Base-by-base conservation (phyloP, 2,329 filamentous ascomycete genomes). In the Fusarium torreyae region DNA sequence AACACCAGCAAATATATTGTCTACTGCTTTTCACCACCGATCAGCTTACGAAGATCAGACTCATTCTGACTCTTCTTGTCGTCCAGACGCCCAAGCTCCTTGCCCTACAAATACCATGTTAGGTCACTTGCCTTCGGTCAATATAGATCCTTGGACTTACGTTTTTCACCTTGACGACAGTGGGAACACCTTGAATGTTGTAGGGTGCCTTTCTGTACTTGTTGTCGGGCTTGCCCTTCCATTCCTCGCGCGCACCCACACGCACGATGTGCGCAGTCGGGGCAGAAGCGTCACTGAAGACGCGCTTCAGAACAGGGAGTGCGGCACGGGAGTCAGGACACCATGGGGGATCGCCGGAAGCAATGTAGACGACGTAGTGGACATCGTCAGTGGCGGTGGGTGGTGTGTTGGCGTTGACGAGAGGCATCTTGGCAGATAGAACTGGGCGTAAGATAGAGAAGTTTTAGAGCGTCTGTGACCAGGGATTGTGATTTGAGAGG, bases 301-400 rank as follows among this genome's bases (percentile, higher is more conserved):
- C 75, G 1, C 38, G 64, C 0, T 71, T 59, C 3, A 77, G 40
- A 5, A 72, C 73, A 5, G 75, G 73, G 7, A 76, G 36, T 0
- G 75, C 75, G 45, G 75, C 62, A 11, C 68, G 66, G 17, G 73
- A 77, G 48, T 76, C 75, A 1, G 75, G 75, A 22, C 75, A 76
- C 75, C 75, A 76, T 1, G 75, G 75, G 6, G 75, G 75, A 20
- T 77, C 68, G 13, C 75, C 75, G 0, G 75, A 77, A 4, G 74
- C 75, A 33, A 77, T 76, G 60, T 76, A 77, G 28, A 76, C 74
- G 63, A 77, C 73, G 33, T 77, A 77, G 59, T 77, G 75, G 40
- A 63, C 66, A 59, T 73, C 71, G 40, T 53, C 43, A 40, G 55
- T 66, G 6, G 72, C 50, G 10, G 73, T 62, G 7, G 75, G 75